Evolutionary conservation across 352 stramenopile genomes (phyloP).

Genomic region (Phytophthora hibernalis): DNA sequence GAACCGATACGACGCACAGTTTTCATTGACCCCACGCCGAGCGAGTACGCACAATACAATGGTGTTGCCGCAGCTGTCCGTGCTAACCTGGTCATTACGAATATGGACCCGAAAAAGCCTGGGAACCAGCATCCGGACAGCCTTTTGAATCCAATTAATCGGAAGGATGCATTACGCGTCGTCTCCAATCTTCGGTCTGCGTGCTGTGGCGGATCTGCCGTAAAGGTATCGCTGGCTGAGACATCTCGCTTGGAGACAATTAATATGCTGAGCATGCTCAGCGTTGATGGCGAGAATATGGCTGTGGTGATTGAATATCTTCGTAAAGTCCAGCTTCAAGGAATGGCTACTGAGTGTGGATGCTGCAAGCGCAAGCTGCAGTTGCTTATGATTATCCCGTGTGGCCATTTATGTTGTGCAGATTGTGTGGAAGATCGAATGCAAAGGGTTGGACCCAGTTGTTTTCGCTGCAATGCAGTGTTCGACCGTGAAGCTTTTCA

Average conservation of each 20-base stretch:
- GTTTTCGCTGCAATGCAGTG: conserved; percentile 53
- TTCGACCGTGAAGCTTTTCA: conserved; percentile 93
- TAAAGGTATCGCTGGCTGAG: conserved; percentile 53
- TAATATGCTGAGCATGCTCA: conserved; percentile 50
- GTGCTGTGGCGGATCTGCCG: conserved; percentile 57
- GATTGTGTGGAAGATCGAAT: conserved; percentile 91
- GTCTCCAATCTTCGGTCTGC: conserved; percentile 67
- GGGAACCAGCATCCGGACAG: conserved; percentile 71
- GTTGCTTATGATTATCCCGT: conserved; percentile 93
- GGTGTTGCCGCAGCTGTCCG: conserved; percentile 65
- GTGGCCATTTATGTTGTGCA: conserved; percentile 92
- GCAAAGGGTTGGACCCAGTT: conserved; percentile 53
- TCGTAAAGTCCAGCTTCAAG: conserved; percentile 51
- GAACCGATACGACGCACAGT: conserved; percentile 57
- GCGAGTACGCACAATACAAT: conserved; percentile 80
- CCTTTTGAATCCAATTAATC: conserved; percentile 78
- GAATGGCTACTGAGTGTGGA: conserved; percentile 70
- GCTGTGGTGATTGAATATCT: conserved; percentile 58
- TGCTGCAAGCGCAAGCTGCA: conserved; percentile 87
- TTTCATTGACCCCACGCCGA: conserved; percentile 70
- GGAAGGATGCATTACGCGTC: conserved; percentile 63
- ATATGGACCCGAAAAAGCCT: conserved; percentile 72
- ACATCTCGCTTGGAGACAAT: conserved; percentile 66
- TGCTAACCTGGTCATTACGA: conserved; percentile 78
- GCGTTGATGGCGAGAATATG: conserved; percentile 56